A percentile compares a stretch with the other conserved stretches of the same genome.
These are phyloP conservation scores for Arabidopsis hybrid DNA, from an alignment of 441 rosid genomes.

Conservation along the genomic window DNA sequence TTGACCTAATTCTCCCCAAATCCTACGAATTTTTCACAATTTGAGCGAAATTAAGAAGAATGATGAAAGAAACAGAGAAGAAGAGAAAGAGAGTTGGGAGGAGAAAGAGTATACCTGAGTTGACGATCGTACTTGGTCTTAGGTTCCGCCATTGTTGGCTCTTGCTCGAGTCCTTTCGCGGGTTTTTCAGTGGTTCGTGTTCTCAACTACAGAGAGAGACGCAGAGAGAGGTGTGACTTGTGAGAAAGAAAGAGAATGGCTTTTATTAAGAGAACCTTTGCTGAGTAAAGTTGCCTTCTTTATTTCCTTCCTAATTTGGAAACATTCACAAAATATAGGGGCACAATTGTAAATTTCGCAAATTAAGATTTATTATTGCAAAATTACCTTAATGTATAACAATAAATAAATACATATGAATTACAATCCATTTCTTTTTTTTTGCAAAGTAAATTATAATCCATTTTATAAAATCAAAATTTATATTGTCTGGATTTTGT, in stretches of 20 bases:
- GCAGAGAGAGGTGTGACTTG: not conserved
- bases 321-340: not conserved
- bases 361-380: not conserved
- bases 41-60: not conserved
- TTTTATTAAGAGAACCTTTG: constrained; percentile 10
- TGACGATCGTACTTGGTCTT: constrained; percentile 95
- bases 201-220: constrained; percentile 38
- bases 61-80: constrained; percentile 1
- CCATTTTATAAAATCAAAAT: too few species aligned
- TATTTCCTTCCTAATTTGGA: not conserved
- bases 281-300: constrained; percentile 2
- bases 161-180: constrained; percentile 29
- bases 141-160: constrained; percentile 74
- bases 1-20: constrained; percentile 99
- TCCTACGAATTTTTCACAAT: constrained; percentile 52
- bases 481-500: not conserved
- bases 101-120: constrained; percentile 63
- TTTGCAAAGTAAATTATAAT: too few species aligned
- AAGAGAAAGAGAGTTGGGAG: not conserved
- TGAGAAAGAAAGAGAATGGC: not conserved
- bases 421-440: too few species aligned
- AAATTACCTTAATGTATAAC: not conserved
- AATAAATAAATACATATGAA: too few species aligned
- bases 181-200: constrained; percentile 36
- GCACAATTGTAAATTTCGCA: not conserved